These are phyloP conservation scores for Monoraphidium neglectum DNA, from an alignment of 139 green algal species.

Conservation along the genomic window DNA sequence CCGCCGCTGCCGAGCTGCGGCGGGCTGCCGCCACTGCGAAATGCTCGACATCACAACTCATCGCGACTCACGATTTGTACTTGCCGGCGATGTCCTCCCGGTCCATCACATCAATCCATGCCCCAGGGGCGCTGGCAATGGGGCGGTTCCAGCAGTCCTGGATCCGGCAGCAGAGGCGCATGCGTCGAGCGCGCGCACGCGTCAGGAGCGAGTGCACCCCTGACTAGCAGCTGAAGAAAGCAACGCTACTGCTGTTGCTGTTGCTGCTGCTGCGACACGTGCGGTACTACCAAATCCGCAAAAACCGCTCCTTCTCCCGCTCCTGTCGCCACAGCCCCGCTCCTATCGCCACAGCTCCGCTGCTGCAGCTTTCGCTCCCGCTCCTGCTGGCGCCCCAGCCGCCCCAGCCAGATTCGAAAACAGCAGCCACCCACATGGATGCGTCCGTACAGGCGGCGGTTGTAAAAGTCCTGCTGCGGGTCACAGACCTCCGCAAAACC, in stretches of 20 bases:
- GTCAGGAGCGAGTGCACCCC: no score
- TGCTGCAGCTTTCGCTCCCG: neutral
- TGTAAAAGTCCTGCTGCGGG: constrained; percentile 96
- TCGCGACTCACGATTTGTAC: constrained; percentile 42
- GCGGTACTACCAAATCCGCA: neutral
- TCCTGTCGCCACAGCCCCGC: no score
- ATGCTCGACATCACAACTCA: no score
- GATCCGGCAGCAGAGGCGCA: no score
- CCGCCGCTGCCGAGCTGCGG: no score
- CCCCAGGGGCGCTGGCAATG: constrained; percentile 85
- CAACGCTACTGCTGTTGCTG: no score
- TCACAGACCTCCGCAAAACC: constrained; percentile 90
- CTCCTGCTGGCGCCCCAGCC: neutral
- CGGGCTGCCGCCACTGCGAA: no score
- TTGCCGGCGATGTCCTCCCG: constrained; percentile 58
- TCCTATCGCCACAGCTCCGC: neutral
- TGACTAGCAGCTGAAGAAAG: no score
- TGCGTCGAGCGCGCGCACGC: no score
- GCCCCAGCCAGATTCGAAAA: neutral
- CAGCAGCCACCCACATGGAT: constrained; percentile 69
- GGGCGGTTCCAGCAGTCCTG: constrained; percentile 97
- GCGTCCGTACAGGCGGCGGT: constrained; percentile 87
- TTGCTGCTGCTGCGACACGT: neutral
- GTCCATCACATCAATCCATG: constrained; percentile 93
- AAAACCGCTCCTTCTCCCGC: no score